Percentiles rank a stretch among this genome's conserved stretches.
These are phyloP conservation scores for Stylonectria norvegica DNA, from an alignment of 2,329 filamentous ascomycete genomes.

Conservation along the genomic window DNA sequence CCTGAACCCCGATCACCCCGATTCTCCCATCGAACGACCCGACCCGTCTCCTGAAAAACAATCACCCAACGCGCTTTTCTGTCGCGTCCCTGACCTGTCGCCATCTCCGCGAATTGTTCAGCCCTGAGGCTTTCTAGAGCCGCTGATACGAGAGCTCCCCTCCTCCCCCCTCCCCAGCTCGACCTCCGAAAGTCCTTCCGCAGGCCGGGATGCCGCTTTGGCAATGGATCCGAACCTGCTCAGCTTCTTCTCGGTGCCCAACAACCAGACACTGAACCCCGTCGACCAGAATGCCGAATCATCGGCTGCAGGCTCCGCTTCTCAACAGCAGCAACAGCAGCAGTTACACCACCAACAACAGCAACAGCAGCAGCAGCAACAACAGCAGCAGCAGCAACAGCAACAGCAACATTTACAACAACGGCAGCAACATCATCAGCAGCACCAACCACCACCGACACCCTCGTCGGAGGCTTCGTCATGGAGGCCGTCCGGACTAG, in stretches of 20 bases:
- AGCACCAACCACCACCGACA: not conserved
- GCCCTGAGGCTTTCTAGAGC: slow-evolving; percentile 11
- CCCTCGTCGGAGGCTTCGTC: slow-evolving; percentile 20
- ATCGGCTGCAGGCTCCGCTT: slow-evolving; percentile 12
- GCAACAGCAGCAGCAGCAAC: slow-evolving; percentile 14
- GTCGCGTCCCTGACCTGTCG: slow-evolving; percentile 1
- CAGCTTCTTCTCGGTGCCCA: slow-evolving; percentile 29
- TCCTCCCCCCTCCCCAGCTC: slow-evolving; percentile 1
- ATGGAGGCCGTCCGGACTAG: slow-evolving; percentile 19
- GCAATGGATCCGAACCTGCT: slow-evolving; percentile 30
- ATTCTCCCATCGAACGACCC: slow-evolving; percentile 10
- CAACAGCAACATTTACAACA: slow-evolving; percentile 15
- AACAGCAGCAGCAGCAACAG: slow-evolving; percentile 15
- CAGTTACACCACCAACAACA: not conserved
- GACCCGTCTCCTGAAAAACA: slow-evolving; percentile 8
- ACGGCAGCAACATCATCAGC: slow-evolving; percentile 14
- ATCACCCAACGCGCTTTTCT: no score
- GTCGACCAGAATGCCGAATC: slow-evolving; percentile 26
- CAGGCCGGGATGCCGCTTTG: slow-evolving; percentile 31
- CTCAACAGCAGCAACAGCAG: slow-evolving; percentile 17
- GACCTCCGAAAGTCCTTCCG: slow-evolving; percentile 22
- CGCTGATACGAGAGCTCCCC: slow-evolving; percentile 21
- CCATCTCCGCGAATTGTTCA: slow-evolving; percentile 16
- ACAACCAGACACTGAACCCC: slow-evolving; percentile 28
- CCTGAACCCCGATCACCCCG: slow-evolving; percentile 11